These are phyloP conservation scores for Pseudozyma pruni DNA, from an alignment of 1,284 basidiomycete genomes.

Conservation along the genomic window DNA sequence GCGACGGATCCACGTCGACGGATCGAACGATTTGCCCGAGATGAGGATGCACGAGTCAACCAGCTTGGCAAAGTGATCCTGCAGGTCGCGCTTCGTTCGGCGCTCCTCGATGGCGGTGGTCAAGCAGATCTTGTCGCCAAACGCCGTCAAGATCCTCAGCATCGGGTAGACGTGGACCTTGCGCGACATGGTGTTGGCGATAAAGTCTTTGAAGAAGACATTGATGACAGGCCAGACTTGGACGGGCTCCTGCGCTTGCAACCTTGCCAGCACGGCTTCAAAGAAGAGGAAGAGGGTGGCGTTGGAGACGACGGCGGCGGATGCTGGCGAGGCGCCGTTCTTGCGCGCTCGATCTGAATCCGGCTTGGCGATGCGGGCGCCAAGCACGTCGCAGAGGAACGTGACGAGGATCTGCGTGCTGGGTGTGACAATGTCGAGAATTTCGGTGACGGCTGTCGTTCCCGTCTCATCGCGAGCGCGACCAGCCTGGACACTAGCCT, in stretches of 20 bases:
- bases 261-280: slow-evolving; percentile 82
- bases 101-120: slow-evolving; percentile 87
- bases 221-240: slow-evolving; percentile 84
- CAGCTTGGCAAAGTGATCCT: slow-evolving; percentile 87
- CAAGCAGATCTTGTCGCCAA: slow-evolving; percentile 85
- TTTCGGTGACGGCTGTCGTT: slow-evolving; percentile 74
- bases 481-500: slow-evolving; percentile 16
- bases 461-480: neutral
- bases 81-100: slow-evolving; percentile 86
- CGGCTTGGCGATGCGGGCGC: slow-evolving; percentile 68
- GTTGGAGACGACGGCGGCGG: slow-evolving; percentile 19
- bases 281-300: slow-evolving; percentile 79
- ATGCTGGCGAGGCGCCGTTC: slow-evolving; percentile 1
- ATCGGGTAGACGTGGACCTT: slow-evolving; percentile 76
- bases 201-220: slow-evolving; percentile 82
- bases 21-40: slow-evolving; percentile 79
- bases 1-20: slow-evolving; percentile 81
- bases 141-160: slow-evolving; percentile 81
- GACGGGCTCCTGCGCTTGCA: slow-evolving; percentile 87
- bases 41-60: slow-evolving; percentile 82
- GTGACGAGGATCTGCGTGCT: slow-evolving; percentile 89
- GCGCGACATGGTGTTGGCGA: slow-evolving; percentile 67
- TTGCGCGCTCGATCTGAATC: slow-evolving; percentile 68
- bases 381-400: slow-evolving; percentile 79
- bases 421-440: slow-evolving; percentile 83